A percentile compares a stretch with the other conserved stretches of the same genome.
phyloP scores from a whole-genome alignment of 2,329 filamentous ascomycete species.

The Fusarium secorum region DNA sequence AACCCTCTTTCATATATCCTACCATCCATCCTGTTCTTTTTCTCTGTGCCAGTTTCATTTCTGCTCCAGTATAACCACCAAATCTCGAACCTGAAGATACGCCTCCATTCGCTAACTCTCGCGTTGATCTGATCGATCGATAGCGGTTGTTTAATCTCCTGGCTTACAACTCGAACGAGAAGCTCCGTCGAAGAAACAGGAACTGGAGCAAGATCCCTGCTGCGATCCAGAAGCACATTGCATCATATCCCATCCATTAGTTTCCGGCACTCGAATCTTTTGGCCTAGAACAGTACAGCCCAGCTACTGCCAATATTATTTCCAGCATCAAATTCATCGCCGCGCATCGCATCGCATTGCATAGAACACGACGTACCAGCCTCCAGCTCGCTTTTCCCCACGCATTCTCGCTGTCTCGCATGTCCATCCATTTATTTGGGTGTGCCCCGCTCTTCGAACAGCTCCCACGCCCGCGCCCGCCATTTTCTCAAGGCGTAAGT shows the following conservation, averaged over 20 bases:
- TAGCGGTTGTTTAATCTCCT: background rate
- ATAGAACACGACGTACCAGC: constrained; percentile 7
- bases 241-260: background rate
- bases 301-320: background rate
- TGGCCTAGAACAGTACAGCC: background rate
- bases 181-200: constrained; percentile 1
- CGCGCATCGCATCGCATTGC: background rate
- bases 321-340: background rate
- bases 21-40: background rate
- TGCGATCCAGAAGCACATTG: constrained; percentile 9
- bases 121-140: background rate
- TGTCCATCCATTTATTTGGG: constrained; percentile 6
- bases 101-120: constrained; percentile 2
- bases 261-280: background rate
- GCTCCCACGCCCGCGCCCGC: constrained; percentile 14
- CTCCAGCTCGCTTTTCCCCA: constrained; percentile 3
- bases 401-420: constrained; percentile 2
- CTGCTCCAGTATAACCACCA: background rate
- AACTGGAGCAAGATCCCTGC: constrained; percentile 26
- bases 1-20: background rate
- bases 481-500: background rate
- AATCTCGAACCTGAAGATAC: background rate
- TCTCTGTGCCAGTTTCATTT: background rate
- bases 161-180: constrained; percentile 14
- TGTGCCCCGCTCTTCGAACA: constrained; percentile 14